Conservation (phyloP, 306 rosid species). For the Lotus japonicus region DNA sequence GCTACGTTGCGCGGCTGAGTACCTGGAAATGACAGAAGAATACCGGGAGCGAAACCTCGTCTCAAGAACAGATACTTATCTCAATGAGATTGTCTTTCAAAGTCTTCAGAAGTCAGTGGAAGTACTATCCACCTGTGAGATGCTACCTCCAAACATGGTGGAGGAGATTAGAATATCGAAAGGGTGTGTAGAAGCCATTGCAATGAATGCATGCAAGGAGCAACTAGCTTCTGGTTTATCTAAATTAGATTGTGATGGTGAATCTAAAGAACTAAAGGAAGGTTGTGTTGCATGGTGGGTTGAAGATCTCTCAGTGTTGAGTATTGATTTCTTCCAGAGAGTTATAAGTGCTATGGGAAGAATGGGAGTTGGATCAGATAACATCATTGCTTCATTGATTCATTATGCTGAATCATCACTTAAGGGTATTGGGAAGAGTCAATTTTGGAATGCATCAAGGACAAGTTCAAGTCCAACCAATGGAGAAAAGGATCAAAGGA, state of each 20-base stretch:
- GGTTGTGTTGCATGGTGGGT: conserved; percentile 69
- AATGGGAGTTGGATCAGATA: conserved; percentile 63
- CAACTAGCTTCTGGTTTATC: conserved; percentile 63
- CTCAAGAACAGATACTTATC: conserved; percentile 49
- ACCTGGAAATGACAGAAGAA: conserved; percentile 78
- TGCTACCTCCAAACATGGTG: conserved; percentile 38
- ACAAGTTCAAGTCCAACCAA: conserved; percentile 29
- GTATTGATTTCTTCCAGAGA: conserved; percentile 58
- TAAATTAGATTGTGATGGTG: conserved; percentile 39
- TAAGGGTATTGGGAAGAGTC: conserved; percentile 65
- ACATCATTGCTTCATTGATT: conserved; percentile 60
- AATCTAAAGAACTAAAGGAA: conserved; percentile 52
- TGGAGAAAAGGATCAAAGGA: conserved; percentile 47
- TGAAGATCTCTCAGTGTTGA: conserved; percentile 57
- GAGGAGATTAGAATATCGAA: conserved; percentile 55
- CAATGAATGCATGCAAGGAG: conserved; percentile 76
- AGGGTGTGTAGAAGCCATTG: conserved; percentile 79
- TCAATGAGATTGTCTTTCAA: conserved; percentile 54
- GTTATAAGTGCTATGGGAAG: conserved; percentile 58
- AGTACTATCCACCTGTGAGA: conserved; percentile 60
- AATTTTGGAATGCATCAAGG: conserved; percentile 48
- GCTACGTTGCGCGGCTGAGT: conserved; percentile 71
- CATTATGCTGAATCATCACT: conserved; percentile 80
- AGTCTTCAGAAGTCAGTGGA: conserved; percentile 67
- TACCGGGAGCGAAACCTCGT: conserved; percentile 69